Evolutionary conservation across 495 filamentous ascomycete genomes (phyloP).

Genomic region (Trypethelium eluteriae): DNA sequence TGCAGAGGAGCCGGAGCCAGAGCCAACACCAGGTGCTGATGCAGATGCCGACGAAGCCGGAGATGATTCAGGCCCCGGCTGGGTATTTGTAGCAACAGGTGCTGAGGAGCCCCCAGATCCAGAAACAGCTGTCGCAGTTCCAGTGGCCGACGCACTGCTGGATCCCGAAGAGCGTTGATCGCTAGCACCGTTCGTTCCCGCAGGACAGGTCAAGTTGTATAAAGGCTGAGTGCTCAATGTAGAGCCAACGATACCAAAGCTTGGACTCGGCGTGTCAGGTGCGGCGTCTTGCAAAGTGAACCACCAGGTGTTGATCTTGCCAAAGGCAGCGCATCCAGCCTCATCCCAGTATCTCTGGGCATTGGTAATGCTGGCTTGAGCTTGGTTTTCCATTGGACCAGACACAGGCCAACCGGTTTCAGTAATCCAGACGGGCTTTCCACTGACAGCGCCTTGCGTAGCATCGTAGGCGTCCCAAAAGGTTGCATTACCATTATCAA

Average conservation of each 20-base stretch:
- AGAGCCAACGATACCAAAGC: constrained; percentile 58
- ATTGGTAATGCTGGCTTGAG: constrained; percentile 57
- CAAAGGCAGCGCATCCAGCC: constrained; percentile 67
- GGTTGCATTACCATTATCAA: constrained; percentile 50
- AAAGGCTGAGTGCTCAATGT: constrained; percentile 38
- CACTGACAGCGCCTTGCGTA: constrained; percentile 50
- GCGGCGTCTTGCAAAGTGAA: constrained; percentile 64
- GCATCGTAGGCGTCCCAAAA: constrained; percentile 55
- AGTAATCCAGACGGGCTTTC: constrained; percentile 77
- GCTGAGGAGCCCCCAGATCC: neutral
- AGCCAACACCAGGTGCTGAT: neutral
- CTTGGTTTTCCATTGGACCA: constrained; percentile 53
- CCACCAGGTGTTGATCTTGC: constrained; percentile 64
- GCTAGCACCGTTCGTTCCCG: neutral
- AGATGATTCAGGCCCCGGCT: neutral
- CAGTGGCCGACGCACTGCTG: neutral
- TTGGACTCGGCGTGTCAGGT: constrained; percentile 51
- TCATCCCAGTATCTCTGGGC: constrained; percentile 72
- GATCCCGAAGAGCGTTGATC: neutral
- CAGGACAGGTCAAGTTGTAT: constrained; percentile 31
- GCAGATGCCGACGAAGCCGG: neutral
- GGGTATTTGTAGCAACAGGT: constrained; percentile 2
- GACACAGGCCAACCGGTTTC: constrained; percentile 83
- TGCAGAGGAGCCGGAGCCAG: neutral
- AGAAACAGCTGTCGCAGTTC: constrained; percentile 5